Percentiles rank a stretch among this genome's conserved stretches.
Evolutionary conservation across 2,329 filamentous ascomycete genomes (phyloP).

Genomic region (Coleophoma eucalyptorum): DNA sequence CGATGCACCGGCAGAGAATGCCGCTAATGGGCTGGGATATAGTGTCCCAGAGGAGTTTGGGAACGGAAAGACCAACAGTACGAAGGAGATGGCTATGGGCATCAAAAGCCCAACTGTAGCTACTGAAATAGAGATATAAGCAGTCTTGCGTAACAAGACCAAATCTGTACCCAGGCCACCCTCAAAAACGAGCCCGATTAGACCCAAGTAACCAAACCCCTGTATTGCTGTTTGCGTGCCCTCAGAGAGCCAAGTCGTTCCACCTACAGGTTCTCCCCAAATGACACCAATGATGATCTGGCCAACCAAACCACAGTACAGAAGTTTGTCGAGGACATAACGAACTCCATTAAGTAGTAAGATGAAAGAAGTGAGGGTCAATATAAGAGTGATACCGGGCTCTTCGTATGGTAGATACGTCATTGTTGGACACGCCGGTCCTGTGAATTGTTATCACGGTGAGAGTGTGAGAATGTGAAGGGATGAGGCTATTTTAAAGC

Average conservation of each 20-base stretch:
- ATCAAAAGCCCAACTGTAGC: slow-evolving; percentile 61
- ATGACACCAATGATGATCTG: slow-evolving; percentile 68
- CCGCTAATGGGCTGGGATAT: slow-evolving; percentile 24
- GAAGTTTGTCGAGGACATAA: slow-evolving; percentile 48
- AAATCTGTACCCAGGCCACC: slow-evolving; percentile 8
- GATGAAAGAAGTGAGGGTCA: slow-evolving; percentile 59
- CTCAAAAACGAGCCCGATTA: slow-evolving; percentile 72
- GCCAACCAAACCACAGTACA: slow-evolving; percentile 70
- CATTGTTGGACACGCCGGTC: too few relatives aligned
- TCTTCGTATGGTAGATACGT: slow-evolving; percentile 54
- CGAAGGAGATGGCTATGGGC: slow-evolving; percentile 65
- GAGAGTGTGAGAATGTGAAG: too few relatives aligned
- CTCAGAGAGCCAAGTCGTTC: slow-evolving; percentile 52
- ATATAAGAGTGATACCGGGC: slow-evolving; percentile 53
- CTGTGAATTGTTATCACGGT: too few relatives aligned
- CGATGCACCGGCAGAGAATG: slow-evolving; percentile 70
- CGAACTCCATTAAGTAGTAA: slow-evolving; percentile 58
- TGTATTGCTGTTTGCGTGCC: slow-evolving; percentile 52
- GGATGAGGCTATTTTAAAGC: too few relatives aligned
- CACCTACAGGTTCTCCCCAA: slow-evolving; percentile 65
- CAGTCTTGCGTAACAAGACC: slow-evolving; percentile 50
- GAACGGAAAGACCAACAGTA: slow-evolving; percentile 16
- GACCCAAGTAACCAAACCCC: slow-evolving; percentile 67
- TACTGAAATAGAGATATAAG: slow-evolving; percentile 55
- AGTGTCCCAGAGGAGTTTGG: slow-evolving; percentile 10